Evolutionary conservation across 345 rosid genomes (phyloP), one percentile per base, ranked within the genome.

Genomic region (Ailanthus altissimus): DNA sequence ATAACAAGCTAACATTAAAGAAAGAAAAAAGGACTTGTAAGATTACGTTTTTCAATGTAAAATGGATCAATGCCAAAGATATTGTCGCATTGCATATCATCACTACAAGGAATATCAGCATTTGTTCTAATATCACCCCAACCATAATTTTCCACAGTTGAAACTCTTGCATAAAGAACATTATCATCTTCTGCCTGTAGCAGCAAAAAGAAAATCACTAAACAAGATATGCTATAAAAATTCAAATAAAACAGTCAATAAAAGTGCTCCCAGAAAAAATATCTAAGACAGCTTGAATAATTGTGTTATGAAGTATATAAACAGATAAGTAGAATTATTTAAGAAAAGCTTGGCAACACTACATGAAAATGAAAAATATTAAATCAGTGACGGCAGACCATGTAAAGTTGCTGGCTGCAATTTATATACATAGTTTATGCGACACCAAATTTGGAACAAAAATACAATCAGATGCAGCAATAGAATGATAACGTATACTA

Each of bases 51-150:
- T 74, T 82, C 85, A 78, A 95, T 86, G 87, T 83, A 93, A 83
- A 95, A 95, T 5, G 98, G 98, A 76, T 84, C 60, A 20, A 95
- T 86, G 74, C 97, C 92, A 75, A 92, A 95, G 83, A 76, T 47
- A 60, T 86, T 78, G 54, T 87, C 90, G 74, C 74, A 75, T 21
- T 80, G 82, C 87, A 82, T 86, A 79, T 83, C 84, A 80, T 81
- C 81, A 66, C 77, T 76, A 77, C 80, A 67, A 43, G 84, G 80
- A 62, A 67, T 65, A 58, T 78, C 83, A 69, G 61, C 77, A 79
- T 69, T 65, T 75, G 79, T 66, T 81, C 78, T 80, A 80, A 76
- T 60, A 87, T 88, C 87, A 75, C 90, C 93, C 97, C 97, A 95
- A 63, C 97, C 94, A 86, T 92, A 95, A 70, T 84, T 89, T 83